Evolutionary conservation across 768 basidiomycete species (phyloP), one percentile per base, ranked within the genome.

Genomic region (Amanita polypyramis): DNA sequence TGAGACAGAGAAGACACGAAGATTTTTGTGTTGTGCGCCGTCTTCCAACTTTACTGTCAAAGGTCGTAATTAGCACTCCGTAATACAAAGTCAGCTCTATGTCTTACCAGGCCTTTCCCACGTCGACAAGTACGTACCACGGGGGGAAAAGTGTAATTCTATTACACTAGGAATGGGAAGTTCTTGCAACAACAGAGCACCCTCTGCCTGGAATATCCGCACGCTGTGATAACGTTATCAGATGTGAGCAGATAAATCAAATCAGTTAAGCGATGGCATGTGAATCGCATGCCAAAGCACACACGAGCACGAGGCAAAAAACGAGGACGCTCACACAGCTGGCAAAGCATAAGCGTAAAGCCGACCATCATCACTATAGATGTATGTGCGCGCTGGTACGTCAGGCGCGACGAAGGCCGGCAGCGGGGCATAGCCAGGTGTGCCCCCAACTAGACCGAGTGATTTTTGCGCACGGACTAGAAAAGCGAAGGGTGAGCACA

Each of bases 391-490:
- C 35, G 82, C 81, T 49, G 88, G 70, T 21, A 74, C 77, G 37
- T 87, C 85, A 39, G 87, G 86, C 29, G 67, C 71, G 50, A 65
- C 64, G 56, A 86, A 88, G 36, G 75, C 77, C 52, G 78, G 66
- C 19, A 88, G 65, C 14, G 79, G 65, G 17, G 67, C 58, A 62
- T 92, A 97, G 58, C 77, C 72, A 41, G 95, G 91, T 8, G 82
- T 74, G 43, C 87, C 90, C 52, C 80, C 75, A 60, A 93, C 79
- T 58, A 97, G 79, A 55, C 89, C 90, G 46, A 95, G 71, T 51
- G 78, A 75, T 79, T 96, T 98, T 77, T 96, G 94, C 37, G 94
- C 89, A 64, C 95, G 90, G 72, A 80, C 92, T 94, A 58, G 44
- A 57, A 44, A 33, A 9, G 52, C 60, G 45, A 60, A 34, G 37